A percentile compares a stretch with the other conserved stretches of the same genome.
Evolutionary conservation across 768 basidiomycete species (phyloP).

Genomic region (Tylopilus sp.): DNA sequence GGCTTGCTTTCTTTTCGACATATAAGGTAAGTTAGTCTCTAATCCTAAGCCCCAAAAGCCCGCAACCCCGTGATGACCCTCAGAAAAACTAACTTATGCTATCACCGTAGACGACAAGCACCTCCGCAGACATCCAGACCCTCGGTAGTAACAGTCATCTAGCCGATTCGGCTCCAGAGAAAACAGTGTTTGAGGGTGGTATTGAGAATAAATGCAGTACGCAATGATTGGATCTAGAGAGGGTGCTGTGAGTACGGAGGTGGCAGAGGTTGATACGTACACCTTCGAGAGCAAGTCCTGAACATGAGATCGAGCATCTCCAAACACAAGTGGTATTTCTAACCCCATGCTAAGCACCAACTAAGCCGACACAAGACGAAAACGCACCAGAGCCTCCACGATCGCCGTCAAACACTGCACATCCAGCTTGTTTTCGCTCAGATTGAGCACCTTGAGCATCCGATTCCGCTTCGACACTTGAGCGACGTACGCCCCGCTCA

Average conservation of each 20-base stretch:
- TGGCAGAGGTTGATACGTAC: conserved; percentile 42
- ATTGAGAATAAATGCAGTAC: conserved; percentile 92
- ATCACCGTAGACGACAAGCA: too few species aligned
- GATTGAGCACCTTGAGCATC: conserved; percentile 89
- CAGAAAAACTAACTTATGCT: too few species aligned
- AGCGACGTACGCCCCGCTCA: conserved; percentile 82
- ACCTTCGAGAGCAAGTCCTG: conserved; percentile 86
- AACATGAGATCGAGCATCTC: conserved; percentile 96
- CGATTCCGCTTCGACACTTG: conserved; percentile 96
- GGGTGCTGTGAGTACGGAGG: background rate
- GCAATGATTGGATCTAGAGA: conserved; percentile 72
- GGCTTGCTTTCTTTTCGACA: too few species aligned
- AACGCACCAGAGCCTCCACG: conserved; percentile 83
- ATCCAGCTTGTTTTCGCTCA: conserved; percentile 94
- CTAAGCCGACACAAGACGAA: background rate
- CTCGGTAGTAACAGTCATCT: too few species aligned
- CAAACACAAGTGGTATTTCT: conserved; percentile 94
- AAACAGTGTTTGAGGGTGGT: conserved; percentile 89
- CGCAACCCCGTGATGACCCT: too few species aligned
- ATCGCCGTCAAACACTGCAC: conserved; percentile 72
- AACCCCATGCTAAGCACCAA: background rate
- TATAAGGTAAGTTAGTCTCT: too few species aligned
- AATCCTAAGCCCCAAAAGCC: too few species aligned
- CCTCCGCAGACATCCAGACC: too few species aligned
- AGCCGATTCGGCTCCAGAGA: conserved; percentile 51